Conservation (phyloP, 73 alveolate species). For the Stentor coeruleus region DNA sequence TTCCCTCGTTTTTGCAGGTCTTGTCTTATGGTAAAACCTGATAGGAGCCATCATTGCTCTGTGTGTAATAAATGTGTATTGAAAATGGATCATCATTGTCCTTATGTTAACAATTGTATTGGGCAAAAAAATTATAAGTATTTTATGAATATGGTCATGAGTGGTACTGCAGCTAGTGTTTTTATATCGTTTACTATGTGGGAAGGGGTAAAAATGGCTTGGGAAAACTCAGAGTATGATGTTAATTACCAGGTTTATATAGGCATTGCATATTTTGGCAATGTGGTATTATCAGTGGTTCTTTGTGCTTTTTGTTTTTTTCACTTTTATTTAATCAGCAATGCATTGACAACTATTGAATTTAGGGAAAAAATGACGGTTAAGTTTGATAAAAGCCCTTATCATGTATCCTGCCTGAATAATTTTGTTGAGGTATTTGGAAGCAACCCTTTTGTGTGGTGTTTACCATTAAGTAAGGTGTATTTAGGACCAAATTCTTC, state of each 20-base stretch:
- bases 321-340: slow-evolving; percentile 33
- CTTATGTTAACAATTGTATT: slow-evolving; percentile 69
- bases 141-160: slow-evolving; percentile 35
- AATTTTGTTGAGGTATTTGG: slow-evolving; percentile 40
- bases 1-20: slow-evolving; percentile 42
- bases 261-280: slow-evolving; percentile 21
- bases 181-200: slow-evolving; percentile 3
- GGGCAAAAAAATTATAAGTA: slow-evolving; percentile 53
- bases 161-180: slow-evolving; percentile 21
- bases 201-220: slow-evolving; percentile 12
- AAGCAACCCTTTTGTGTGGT: slow-evolving; percentile 37
- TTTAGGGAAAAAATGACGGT: slow-evolving; percentile 39
- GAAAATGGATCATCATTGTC: slow-evolving; percentile 73
- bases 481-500: no score
- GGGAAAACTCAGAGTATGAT: neutral
- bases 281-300: slow-evolving; percentile 25
- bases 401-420: slow-evolving; percentile 11
- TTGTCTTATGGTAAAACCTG: slow-evolving; percentile 38
- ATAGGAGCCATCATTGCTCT: slow-evolving; percentile 65
- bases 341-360: slow-evolving; percentile 38
- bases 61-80: slow-evolving; percentile 62
- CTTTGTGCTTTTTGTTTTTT: slow-evolving; percentile 32
- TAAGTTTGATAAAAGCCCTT: neutral
- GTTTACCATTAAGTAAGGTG: slow-evolving; percentile 31
- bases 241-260: neutral